Percentiles rank a stretch among this genome's conserved stretches.
Evolutionary conservation across 2,329 filamentous ascomycete species (phyloP).

Genomic region (Metarhizium album): DNA sequence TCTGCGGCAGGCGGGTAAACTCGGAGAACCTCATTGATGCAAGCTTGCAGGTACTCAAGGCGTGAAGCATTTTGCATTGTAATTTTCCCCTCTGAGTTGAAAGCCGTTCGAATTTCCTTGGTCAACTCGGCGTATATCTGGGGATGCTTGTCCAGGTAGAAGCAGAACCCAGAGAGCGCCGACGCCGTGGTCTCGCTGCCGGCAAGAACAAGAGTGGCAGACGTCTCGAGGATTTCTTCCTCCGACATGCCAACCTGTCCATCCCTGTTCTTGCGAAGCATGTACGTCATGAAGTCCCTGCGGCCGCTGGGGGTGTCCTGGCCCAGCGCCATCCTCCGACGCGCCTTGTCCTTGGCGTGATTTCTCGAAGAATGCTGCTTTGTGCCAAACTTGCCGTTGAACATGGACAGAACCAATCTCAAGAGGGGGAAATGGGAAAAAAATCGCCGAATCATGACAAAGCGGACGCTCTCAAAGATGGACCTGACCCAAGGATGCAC

Average conservation of each 20-base stretch:
- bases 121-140: conserved; percentile 19
- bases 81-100: conserved; percentile 26
- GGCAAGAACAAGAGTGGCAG: conserved; percentile 16
- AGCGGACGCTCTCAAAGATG: conserved; percentile 11
- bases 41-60: conserved; percentile 27
- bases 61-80: conserved; percentile 19
- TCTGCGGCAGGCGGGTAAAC: conserved; percentile 25
- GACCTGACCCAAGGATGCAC: conserved; percentile 17
- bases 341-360: conserved; percentile 14
- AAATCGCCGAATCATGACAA: conserved; percentile 7
- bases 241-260: conserved; percentile 18
- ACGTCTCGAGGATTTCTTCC: conserved; percentile 22
- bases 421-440: conserved; percentile 6
- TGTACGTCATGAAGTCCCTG: conserved; percentile 16
- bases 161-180: conserved; percentile 18
- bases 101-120: conserved; percentile 24
- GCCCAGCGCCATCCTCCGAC: conserved; percentile 10
- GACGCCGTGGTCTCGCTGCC: conserved; percentile 26
- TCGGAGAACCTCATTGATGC: conserved; percentile 31
- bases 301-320: conserved; percentile 12
- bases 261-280: conserved; percentile 21
- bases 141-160: conserved; percentile 21
- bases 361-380: conserved; percentile 6
- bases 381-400: not conserved
- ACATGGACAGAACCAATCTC: not conserved